Base-by-base conservation (phyloP, 768 basidiomycete genomes). In the Pleurotus djamor region DNA sequence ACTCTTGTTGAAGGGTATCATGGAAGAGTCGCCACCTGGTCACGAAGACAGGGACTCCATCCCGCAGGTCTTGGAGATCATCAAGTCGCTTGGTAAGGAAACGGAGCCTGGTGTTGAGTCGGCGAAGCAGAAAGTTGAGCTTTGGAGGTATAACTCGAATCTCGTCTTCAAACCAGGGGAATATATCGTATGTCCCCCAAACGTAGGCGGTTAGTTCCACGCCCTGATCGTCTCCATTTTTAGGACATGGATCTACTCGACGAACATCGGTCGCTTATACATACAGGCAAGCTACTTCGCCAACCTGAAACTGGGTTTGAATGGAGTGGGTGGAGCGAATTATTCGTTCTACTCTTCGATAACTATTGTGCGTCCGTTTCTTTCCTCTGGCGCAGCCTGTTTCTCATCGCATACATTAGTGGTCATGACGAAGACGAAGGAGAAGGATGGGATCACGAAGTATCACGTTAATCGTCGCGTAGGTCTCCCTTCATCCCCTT, bases 331-430 rank as follows among this genome's bases (percentile, higher is more conserved):
- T 96, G 94, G 92, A 87, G 85, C 47, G 95, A 98, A 71, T 80
- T 96, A 5, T 91, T 88, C 62, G 89, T 96, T 6, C 79, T 98
- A 56, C 76, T 99, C 2, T 97, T 99, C 65, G 97, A 99, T 72
- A 94, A 98, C 66, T 99, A 98, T 66, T 72, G 94, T 94, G 60
- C 72, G 92, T 72, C 12, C 12, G 13, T n/a, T 35, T 34, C 28
- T 59, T 35, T 41, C 38, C 2, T 36, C 33, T 55, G 36, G 21
- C 12, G 16, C 13, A 59, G 55, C 16, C n/a, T 21, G 47, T 16
- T 47, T 75, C 38, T 69, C 33, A 17, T 12, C 50, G 2, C 21
- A n/a, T 48, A 64, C 5, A 12, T 12, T 66, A 95, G 94, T 96
- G 71, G 92, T 96, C 36, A 84, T 94, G 83, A 94, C 93, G 10